Evolutionary conservation across 352 stramenopile genomes (phyloP).

Genomic region (Phytophthora pini): DNA sequence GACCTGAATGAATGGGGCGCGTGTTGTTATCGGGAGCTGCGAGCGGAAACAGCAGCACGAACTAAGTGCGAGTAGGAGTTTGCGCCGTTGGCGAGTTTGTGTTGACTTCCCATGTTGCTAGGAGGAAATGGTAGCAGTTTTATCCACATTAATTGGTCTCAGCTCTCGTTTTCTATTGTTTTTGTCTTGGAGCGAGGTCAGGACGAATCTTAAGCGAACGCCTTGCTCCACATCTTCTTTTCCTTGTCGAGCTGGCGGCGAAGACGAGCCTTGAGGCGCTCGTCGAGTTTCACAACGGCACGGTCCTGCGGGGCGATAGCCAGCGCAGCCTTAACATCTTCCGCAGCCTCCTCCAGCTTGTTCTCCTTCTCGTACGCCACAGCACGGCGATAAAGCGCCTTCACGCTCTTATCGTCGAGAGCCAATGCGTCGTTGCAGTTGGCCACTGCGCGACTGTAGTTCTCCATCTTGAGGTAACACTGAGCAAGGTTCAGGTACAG

Average conservation of each 20-base stretch:
- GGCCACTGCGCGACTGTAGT: slow-evolving; percentile 82
- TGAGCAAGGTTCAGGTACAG: slow-evolving; percentile 93
- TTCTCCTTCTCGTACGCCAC: slow-evolving; percentile 90
- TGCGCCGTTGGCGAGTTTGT: slow-evolving; percentile 8
- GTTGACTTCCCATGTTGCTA: slow-evolving; percentile 16
- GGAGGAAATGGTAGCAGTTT: slow-evolving; percentile 34
- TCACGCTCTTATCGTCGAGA: slow-evolving; percentile 77
- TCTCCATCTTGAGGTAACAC: slow-evolving; percentile 95
- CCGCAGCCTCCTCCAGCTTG: slow-evolving; percentile 72
- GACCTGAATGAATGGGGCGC: slow-evolving; percentile 33
- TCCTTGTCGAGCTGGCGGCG: slow-evolving; percentile 88
- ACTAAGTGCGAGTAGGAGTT: slow-evolving; percentile 4
- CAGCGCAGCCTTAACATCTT: slow-evolving; percentile 69
- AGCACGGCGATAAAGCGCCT: slow-evolving; percentile 89
- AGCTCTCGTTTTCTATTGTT: slow-evolving; percentile 16
- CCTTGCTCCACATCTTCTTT: slow-evolving; percentile 92
- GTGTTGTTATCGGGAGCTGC: slow-evolving; percentile 26
- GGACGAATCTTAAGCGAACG: slow-evolving; percentile 60
- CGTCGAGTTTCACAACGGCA: slow-evolving; percentile 74
- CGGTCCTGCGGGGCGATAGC: slow-evolving; percentile 76
- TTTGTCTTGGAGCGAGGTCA: background rate
- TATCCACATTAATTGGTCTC: slow-evolving; percentile 33
- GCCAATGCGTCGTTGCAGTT: slow-evolving; percentile 88
- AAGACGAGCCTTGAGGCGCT: slow-evolving; percentile 69
- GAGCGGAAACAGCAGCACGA: slow-evolving; percentile 19